These are phyloP conservation scores for Lepidium aucheri DNA, from an alignment of 345 rosid species.

Conservation along the genomic window DNA sequence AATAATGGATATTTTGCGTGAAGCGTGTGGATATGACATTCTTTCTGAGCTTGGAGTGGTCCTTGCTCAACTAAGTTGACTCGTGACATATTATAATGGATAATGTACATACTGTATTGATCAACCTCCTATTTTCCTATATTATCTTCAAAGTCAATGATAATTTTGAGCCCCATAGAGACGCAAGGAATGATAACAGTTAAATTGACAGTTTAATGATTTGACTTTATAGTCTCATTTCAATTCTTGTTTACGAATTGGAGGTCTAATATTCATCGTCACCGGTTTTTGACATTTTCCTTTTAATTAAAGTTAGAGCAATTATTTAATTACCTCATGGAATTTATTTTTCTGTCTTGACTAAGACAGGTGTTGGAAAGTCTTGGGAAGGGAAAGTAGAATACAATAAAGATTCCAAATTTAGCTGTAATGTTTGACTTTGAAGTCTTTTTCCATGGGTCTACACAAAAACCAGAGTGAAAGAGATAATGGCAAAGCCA, in stretches of 20 bases:
- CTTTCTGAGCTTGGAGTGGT: not conserved
- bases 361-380: conserved; percentile 12
- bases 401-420: conserved; percentile 16
- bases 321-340: not conserved
- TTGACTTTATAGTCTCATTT: not conserved
- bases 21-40: conserved; percentile 3
- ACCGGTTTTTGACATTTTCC: conserved; percentile 7
- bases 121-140: not conserved
- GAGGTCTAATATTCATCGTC: not conserved
- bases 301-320: not conserved
- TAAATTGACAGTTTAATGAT: not conserved
- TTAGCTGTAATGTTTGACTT: not conserved
- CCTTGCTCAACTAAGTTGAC: not conserved
- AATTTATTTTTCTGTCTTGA: conserved; percentile 10
- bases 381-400: not conserved
- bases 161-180: not conserved
- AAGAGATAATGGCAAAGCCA: not conserved
- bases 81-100: not conserved
- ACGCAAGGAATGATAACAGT: not conserved
- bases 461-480: not conserved
- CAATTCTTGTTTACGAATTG: too few relatives aligned
- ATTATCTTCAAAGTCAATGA: not conserved
- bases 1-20: not conserved
- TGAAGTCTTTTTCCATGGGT: not conserved
- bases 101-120: not conserved